These are phyloP conservation scores for Casuarina equisetifolia DNA, from an alignment of 306 rosid species.

Conservation along the genomic window DNA sequence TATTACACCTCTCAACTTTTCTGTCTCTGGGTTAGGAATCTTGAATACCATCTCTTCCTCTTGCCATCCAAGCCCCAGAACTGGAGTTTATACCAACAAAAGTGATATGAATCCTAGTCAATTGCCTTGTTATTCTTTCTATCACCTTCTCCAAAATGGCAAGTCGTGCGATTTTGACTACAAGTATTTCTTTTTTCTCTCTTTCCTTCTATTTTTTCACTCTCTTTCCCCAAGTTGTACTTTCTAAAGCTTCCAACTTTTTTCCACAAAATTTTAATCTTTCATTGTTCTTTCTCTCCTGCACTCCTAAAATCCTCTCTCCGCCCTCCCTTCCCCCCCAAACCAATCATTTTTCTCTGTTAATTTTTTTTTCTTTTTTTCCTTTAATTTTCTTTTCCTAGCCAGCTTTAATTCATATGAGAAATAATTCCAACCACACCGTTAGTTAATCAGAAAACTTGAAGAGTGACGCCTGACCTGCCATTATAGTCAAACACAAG, in stretches of 20 bases:
- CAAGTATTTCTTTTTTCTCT: background rate
- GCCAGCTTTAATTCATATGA: slow-evolving; percentile 27
- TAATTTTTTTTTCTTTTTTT: background rate
- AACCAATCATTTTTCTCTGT: background rate
- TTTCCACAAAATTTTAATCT: slow-evolving; percentile 9
- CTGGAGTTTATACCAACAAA: slow-evolving; percentile 6
- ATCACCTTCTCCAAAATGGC: background rate
- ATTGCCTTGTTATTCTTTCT: background rate
- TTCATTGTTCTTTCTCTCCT: slow-evolving; percentile 23
- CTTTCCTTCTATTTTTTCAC: background rate
- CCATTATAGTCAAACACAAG: slow-evolving; percentile 42
- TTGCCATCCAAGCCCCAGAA: slow-evolving; percentile 22
- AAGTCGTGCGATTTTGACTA: background rate
- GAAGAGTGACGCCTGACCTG: slow-evolving; percentile 47
- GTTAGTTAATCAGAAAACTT: slow-evolving; percentile 44
- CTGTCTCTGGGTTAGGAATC: slow-evolving; percentile 28
- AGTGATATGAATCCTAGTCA: background rate
- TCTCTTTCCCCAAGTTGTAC: background rate
- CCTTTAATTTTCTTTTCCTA: slow-evolving; percentile 1
- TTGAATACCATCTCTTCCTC: slow-evolving; percentile 31
- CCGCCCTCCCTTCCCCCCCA: background rate
- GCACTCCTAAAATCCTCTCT: background rate
- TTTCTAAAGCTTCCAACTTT: background rate
- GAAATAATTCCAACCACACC: slow-evolving; percentile 44
- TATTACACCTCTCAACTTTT: slow-evolving; percentile 34